Percentiles rank a stretch among this genome's conserved stretches.
These are phyloP conservation scores for Termitomyces titanicus DNA, from an alignment of 768 basidiomycete genomes.

Conservation along the genomic window DNA sequence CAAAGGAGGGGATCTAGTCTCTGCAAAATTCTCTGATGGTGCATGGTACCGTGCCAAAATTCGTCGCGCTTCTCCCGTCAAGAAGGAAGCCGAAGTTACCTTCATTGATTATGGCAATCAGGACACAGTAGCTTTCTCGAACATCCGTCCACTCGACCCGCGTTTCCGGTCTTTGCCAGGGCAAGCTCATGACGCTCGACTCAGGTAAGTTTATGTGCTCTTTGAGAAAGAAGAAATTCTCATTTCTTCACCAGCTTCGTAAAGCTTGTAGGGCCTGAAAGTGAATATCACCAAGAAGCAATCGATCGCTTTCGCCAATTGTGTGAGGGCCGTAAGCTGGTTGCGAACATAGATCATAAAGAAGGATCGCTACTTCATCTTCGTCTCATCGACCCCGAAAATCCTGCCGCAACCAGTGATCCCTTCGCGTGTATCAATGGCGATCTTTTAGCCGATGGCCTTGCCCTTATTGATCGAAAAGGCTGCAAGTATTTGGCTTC, in stretches of 20 bases:
- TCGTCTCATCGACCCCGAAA: slow-evolving; percentile 86
- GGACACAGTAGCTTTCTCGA: slow-evolving; percentile 77
- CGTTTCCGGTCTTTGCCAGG: slow-evolving; percentile 89
- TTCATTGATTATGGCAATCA: slow-evolving; percentile 98
- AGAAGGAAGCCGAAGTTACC: slow-evolving; percentile 91
- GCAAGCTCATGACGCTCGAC: slow-evolving; percentile 91
- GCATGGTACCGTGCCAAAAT: slow-evolving; percentile 96
- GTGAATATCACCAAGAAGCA: slow-evolving; percentile 86
- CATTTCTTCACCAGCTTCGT: slow-evolving; percentile 59
- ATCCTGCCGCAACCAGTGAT: slow-evolving; percentile 64
- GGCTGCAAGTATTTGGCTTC: slow-evolving; percentile 66
- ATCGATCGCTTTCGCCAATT: slow-evolving; percentile 80
- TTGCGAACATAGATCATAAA: slow-evolving; percentile 90
- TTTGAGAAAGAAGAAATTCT: background rate
- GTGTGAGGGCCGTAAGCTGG: slow-evolving; percentile 91
- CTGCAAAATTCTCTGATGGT: slow-evolving; percentile 92
- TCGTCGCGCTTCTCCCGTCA: slow-evolving; percentile 77
- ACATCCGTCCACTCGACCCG: slow-evolving; percentile 84
- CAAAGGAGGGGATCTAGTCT: slow-evolving; percentile 84
- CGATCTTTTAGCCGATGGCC: slow-evolving; percentile 84
- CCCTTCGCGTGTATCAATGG: slow-evolving; percentile 82
- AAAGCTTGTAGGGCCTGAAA: slow-evolving; percentile 73
- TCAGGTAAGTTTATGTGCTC: slow-evolving; percentile 50
- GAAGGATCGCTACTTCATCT: slow-evolving; percentile 81
- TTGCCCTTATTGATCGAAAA: slow-evolving; percentile 77